Base-by-base conservation (phyloP, 2,329 filamentous ascomycete genomes). In the Fonsecaea multimorphosa region DNA sequence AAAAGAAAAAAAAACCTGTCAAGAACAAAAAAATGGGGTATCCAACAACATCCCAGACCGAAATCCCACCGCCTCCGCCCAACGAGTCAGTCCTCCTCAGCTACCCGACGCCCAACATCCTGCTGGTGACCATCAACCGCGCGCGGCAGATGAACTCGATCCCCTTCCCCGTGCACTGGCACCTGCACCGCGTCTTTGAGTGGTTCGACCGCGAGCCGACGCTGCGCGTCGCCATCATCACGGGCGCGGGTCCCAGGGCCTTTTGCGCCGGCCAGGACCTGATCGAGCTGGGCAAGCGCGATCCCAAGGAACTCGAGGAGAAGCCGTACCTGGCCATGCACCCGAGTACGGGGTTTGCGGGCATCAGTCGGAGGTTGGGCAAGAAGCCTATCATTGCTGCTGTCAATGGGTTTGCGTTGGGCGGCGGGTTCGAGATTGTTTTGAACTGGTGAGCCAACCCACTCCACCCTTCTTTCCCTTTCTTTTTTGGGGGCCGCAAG, bases 301-400 rank as follows among this genome's bases (percentile, higher is more conserved):
- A 69, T 32, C 65, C 65, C 58, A 67, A 67, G 74, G 75, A 76
- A 75, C 58, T 68, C 60, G 61, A 68, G 67, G 65, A 63, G 72
- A 61, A 61, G 56, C 63, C 66, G 46, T 65, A 70, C 62, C 51
- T 73, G 57, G 65, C 58, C n/a, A 46, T 66, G 62, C 63, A 71
- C 59, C 76, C 77, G 11, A 73, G 72, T 7, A 29, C 40, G n/a
- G 80, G 79, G 12, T 81, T 82, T 64, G 79, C 76, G 36, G 79
- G 78, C 0, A 75, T 72, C 7, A 68, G 85, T 61, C 87, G 90
- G 68, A 83, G 90, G 29, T 76, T 78, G 4, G 90, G 90, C 55
- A 87, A 86, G 77, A 94, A 94, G 73, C 91, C 91, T 5, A 83
- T 94, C 62, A 84, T 94, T 31, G 89, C 88, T 1, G 91, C 91